phyloP scores from a whole-genome alignment of 805 yeast species.

The Hanseniaspora lindneri region DNA sequence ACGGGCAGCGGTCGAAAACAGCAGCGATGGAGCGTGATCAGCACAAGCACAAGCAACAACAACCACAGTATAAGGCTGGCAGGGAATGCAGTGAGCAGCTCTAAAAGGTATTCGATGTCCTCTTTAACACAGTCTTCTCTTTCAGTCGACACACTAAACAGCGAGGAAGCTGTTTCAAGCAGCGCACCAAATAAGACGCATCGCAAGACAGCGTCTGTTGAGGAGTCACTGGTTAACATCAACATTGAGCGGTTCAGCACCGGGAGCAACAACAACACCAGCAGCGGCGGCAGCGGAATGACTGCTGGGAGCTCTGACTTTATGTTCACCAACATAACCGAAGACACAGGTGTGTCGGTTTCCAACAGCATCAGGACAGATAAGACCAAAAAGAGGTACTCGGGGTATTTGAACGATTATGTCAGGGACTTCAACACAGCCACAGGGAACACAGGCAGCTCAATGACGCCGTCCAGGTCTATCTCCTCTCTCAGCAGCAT shows the following conservation, averaged over 20 bases:
- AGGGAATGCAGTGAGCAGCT: neutral
- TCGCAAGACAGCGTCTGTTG: conserved; percentile 13
- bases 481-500: conserved; percentile 13
- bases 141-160: conserved; percentile 5
- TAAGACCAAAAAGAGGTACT: conserved; percentile 12
- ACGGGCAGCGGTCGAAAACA: too few species aligned
- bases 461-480: conserved; percentile 12
- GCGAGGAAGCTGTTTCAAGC: conserved; percentile 10
- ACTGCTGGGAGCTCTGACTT: conserved; percentile 2
- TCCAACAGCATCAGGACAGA: neutral
- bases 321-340: conserved; percentile 11
- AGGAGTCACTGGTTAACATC: conserved; percentile 13
- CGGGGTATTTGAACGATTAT: conserved; percentile 15
- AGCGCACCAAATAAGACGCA: conserved; percentile 4
- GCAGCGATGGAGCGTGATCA: conserved; percentile 14
- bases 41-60: conserved; percentile 8
- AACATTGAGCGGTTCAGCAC: conserved; percentile 12
- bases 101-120: conserved; percentile 12
- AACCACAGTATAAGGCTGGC: neutral
- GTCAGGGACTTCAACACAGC: conserved; percentile 1
- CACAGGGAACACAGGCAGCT: neutral
- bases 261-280: neutral
- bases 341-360: neutral
- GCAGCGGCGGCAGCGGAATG: neutral
- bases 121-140: conserved; percentile 12